These are phyloP conservation scores for Hypoxylon lenormandii DNA, from an alignment of 495 filamentous ascomycete genomes.

Conservation along the genomic window DNA sequence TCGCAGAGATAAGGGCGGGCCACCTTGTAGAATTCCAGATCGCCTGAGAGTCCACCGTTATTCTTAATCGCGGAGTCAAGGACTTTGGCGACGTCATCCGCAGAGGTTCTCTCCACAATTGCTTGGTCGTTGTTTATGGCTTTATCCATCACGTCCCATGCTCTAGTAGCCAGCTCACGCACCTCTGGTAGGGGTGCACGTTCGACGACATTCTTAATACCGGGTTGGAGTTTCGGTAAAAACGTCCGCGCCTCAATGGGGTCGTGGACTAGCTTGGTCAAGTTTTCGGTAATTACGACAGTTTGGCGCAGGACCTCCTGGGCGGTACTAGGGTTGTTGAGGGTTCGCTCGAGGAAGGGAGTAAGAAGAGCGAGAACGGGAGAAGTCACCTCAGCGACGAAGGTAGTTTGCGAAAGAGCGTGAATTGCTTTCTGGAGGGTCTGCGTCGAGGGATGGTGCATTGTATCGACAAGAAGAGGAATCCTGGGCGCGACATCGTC, in stretches of 20 bases:
- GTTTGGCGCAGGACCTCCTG: constrained; percentile 97
- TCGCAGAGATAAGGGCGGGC: constrained; percentile 79
- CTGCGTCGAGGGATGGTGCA: constrained; percentile 92
- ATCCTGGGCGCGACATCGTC: constrained; percentile 95
- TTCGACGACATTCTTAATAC: constrained; percentile 87
- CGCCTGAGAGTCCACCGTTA: constrained; percentile 70
- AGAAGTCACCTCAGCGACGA: constrained; percentile 96
- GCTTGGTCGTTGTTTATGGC: constrained; percentile 82
- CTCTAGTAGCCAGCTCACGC: constrained; percentile 85
- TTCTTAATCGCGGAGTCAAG: constrained; percentile 80
- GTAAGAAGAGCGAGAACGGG: constrained; percentile 97
- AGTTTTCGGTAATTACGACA: constrained; percentile 96
- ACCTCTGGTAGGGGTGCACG: constrained; percentile 94
- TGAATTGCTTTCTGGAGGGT: constrained; percentile 94
- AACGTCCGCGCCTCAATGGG: constrained; percentile 95
- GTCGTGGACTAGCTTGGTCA: constrained; percentile 98
- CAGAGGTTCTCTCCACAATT: constrained; percentile 74
- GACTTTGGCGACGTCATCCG: constrained; percentile 79
- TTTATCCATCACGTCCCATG: constrained; percentile 88
- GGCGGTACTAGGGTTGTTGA: constrained; percentile 87
- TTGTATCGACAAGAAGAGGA: constrained; percentile 90
- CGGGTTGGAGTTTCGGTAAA: constrained; percentile 93
- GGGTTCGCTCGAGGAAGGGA: constrained; percentile 89
- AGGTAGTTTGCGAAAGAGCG: constrained; percentile 96
- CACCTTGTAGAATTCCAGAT: constrained; percentile 74